phyloP scores from a whole-genome alignment of 179 eudicot genomes.

The Dionaea muscipula region DNA sequence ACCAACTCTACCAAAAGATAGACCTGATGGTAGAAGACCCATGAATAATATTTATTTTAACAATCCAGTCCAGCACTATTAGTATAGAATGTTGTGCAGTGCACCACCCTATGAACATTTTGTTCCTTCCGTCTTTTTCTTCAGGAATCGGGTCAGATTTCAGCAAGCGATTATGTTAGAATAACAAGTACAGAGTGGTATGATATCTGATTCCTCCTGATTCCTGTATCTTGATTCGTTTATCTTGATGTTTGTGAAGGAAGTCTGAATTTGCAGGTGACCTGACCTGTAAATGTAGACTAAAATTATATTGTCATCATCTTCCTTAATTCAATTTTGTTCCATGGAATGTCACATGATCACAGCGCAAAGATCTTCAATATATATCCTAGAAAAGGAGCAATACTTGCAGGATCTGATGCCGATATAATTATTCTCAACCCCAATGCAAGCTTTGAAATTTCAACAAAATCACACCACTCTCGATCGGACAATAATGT shows the following conservation, averaged over 20 bases:
- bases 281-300: background rate
- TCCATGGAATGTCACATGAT: constrained; percentile 16
- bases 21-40: too few species aligned
- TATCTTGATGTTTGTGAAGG: too few species aligned
- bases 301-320: background rate
- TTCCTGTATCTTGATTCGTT: too few species aligned
- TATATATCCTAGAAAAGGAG: constrained; percentile 92
- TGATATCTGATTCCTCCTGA: background rate
- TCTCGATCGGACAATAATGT: constrained; percentile 79
- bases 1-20: too few species aligned
- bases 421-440: constrained; percentile 90
- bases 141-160: constrained; percentile 80
- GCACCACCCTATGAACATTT: too few species aligned
- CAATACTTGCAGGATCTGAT: constrained; percentile 86
- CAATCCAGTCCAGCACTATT: too few species aligned
- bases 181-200: constrained; percentile 94
- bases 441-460: constrained; percentile 75
- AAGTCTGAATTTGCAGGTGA: too few species aligned
- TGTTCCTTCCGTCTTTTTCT: too few species aligned
- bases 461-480: constrained; percentile 58
- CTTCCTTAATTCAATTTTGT: background rate
- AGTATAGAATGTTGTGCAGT: too few species aligned
- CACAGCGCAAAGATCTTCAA: constrained; percentile 82
- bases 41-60: too few species aligned
- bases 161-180: constrained; percentile 73